Conservation (phyloP, 257 asterid genomes). For the Plantago elongata region DNA sequence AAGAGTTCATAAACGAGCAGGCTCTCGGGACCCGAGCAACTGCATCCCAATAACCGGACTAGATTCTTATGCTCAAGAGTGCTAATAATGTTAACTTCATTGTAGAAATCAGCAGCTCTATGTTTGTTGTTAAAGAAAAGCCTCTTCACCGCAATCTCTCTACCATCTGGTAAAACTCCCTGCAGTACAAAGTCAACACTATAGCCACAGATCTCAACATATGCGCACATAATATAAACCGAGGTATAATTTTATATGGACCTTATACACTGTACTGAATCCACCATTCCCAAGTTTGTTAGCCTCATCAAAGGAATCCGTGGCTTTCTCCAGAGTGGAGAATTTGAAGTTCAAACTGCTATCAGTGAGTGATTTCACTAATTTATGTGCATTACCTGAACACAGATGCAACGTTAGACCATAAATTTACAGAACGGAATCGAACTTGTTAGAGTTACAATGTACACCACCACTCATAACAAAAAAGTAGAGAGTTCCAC, state of each 20-base stretch:
- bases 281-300: constrained; percentile 97
- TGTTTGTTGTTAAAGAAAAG: constrained; percentile 82
- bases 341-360: constrained; percentile 87
- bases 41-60: constrained; percentile 81
- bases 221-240: background rate
- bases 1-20: constrained; percentile 77
- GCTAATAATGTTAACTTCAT: constrained; percentile 87
- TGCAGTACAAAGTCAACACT: constrained; percentile 17
- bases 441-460: background rate
- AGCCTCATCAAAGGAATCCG: constrained; percentile 62
- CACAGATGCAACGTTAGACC: constrained; percentile 16
- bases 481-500: no score
- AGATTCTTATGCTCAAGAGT: constrained; percentile 82
- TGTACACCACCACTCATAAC: background rate
- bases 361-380: constrained; percentile 66
- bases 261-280: constrained; percentile 87
- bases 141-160: constrained; percentile 94
- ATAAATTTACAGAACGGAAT: background rate
- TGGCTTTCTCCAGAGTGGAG: constrained; percentile 88
- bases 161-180: constrained; percentile 85
- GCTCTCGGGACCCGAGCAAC: constrained; percentile 87
- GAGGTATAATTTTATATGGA: constrained; percentile 10
- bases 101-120: constrained; percentile 86
- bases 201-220: background rate
- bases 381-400: constrained; percentile 50